phyloP scores from a whole-genome alignment of 202 grass and related monocot species.

The Digitaria exilis region DNA sequence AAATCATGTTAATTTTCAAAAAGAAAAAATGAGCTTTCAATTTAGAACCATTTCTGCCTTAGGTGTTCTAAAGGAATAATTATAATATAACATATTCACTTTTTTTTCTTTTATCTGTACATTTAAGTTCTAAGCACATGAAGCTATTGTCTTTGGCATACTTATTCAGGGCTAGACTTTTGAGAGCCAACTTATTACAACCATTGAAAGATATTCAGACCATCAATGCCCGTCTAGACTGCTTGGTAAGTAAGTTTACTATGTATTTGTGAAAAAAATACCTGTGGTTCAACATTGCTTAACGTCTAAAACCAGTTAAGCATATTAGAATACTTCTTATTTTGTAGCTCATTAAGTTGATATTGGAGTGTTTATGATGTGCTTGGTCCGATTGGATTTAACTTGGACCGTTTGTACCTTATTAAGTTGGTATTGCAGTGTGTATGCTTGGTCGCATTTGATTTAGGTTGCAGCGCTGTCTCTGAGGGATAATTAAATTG shows the following conservation, averaged over 20 bases:
- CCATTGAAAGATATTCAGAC: conserved; percentile 93
- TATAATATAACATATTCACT: neutral
- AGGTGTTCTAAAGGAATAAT: neutral
- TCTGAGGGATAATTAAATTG: neutral
- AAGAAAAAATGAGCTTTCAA: neutral
- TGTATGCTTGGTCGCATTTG: neutral
- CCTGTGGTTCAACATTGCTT: neutral
- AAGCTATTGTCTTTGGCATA: conserved; percentile 20
- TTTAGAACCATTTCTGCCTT: neutral
- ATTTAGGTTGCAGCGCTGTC: neutral
- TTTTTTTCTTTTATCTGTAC: conserved; percentile 12
- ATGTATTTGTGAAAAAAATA: conserved; percentile 28
- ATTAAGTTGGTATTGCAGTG: neutral
- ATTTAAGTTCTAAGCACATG: conserved; percentile 18
- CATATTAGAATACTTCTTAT: neutral
- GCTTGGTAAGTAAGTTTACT: conserved; percentile 69
- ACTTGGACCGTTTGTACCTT: neutral
- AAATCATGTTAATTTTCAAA: conserved; percentile 20
- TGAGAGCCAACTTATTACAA: conserved; percentile 93
- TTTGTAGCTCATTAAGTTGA: neutral
- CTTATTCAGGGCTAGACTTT: conserved; percentile 76
- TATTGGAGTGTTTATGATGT: neutral
- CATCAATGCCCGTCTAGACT: conserved; percentile 89
- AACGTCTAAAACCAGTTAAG: conserved; percentile 3
- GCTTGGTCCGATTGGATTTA: conserved; percentile 1